Evolutionary conservation across 2,329 filamentous ascomycete genomes (phyloP).

Genomic region (Aspergillus luchuensis): DNA sequence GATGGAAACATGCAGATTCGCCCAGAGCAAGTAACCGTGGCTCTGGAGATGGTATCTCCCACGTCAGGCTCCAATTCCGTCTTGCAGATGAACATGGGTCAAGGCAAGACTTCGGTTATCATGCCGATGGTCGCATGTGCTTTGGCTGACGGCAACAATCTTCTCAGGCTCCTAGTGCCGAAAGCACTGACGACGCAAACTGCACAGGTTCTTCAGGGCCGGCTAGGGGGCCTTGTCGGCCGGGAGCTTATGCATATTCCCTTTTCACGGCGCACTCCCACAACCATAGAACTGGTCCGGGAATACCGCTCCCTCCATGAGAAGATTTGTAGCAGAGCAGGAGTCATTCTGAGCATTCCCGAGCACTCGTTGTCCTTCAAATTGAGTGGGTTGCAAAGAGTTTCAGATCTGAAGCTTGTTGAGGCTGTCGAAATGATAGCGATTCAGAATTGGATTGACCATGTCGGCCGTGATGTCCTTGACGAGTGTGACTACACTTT

Average conservation of each 20-base stretch:
- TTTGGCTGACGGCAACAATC: conserved; percentile 53
- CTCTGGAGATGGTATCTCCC: conserved; percentile 61
- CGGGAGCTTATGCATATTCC: conserved; percentile 60
- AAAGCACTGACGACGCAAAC: conserved; percentile 66
- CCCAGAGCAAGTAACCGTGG: conserved; percentile 63
- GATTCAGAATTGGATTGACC: conserved; percentile 55
- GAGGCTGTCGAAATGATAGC: conserved; percentile 54
- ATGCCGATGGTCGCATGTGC: conserved; percentile 63
- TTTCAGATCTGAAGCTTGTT: conserved; percentile 50
- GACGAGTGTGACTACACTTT: conserved; percentile 66
- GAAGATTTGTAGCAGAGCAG: conserved; percentile 46
- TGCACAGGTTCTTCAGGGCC: conserved; percentile 56
- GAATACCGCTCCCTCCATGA: conserved; percentile 44
- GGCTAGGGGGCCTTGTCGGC: conserved; percentile 59
- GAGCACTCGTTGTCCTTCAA: conserved; percentile 68
- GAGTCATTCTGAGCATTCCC: conserved; percentile 62
- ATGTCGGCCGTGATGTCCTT: conserved; percentile 59
- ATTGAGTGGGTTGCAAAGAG: conserved; percentile 60
- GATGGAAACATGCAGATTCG: conserved; percentile 66
- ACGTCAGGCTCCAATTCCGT: conserved; percentile 58
- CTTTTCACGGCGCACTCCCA: conserved; percentile 55
- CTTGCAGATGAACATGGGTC: conserved; percentile 68
- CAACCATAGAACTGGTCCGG: conserved; percentile 30
- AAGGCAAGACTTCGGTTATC: conserved; percentile 71
- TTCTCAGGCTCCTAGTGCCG: conserved; percentile 61